These are phyloP conservation scores for Dryas octopetala DNA, from an alignment of 306 rosid genomes.

Conservation along the genomic window DNA sequence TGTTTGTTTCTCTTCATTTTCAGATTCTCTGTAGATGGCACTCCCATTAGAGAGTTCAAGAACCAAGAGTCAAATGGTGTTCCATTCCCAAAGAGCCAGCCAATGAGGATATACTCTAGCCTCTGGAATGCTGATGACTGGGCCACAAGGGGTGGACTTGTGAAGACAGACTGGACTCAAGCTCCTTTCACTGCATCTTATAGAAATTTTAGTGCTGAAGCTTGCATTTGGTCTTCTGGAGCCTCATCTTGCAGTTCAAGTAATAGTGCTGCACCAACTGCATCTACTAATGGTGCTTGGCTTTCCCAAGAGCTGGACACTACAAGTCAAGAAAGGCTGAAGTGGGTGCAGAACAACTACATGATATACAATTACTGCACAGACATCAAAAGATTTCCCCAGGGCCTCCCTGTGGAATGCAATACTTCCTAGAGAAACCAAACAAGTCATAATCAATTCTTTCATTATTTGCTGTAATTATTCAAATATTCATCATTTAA, in stretches of 20 bases:
- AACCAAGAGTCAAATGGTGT: conserved; percentile 55
- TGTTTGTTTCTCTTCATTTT: neutral
- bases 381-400: conserved; percentile 54
- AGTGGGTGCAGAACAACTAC: conserved; percentile 59
- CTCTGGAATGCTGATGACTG: conserved; percentile 83
- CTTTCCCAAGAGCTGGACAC: conserved; percentile 43
- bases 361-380: conserved; percentile 66
- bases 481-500: no score
- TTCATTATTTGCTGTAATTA: no score
- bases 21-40: conserved; percentile 69
- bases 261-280: no score
- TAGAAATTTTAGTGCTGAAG: conserved; percentile 60
- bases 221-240: conserved; percentile 43
- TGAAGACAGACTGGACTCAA: conserved; percentile 60
- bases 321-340: conserved; percentile 32
- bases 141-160: conserved; percentile 83
- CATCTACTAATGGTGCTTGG: conserved; percentile 31
- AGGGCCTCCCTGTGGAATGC: conserved; percentile 58
- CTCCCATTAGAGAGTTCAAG: conserved; percentile 72
- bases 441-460: no score
- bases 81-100: conserved; percentile 53
- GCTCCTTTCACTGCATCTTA: conserved; percentile 67
- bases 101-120: conserved; percentile 62
- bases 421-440: neutral
- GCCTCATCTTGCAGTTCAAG: neutral